Base-by-base conservation (phyloP, 208 protist species). In the Angomonas deanei region DNA sequence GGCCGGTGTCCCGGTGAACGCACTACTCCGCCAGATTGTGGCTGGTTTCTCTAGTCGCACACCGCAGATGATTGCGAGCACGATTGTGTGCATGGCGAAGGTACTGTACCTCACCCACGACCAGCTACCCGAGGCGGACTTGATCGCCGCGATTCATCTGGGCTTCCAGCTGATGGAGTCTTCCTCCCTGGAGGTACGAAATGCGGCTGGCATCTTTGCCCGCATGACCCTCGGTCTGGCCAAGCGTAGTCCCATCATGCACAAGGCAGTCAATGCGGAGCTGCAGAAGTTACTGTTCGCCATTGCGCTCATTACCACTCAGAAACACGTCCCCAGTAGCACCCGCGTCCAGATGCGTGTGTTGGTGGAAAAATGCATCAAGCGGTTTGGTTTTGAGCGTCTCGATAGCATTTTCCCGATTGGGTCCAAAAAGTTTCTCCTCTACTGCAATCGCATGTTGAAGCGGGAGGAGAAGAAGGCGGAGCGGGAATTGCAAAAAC, bases 391-490 rank as follows among this genome's bases (percentile, higher is more conserved):
- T 21, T 82, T 78, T 56, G 80, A 80, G 42, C 61, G 70, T 48
- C 71, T 94, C 42, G 85, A 94, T 42, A 80, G 77, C n/a, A 76
- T 92, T 23, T 94, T 94, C 61, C 88, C 88, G 1, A 47, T 92
- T 19, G 88, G 88, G 26, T 92, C 84, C 54, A 90, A 89, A 62
- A 90, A 90, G 39, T 94, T 94, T 58, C 74, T 94, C 17, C 80
- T 80, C 39, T 94, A 94, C 73, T 88, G 82, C 19, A 66, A 91
- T 38, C 88, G 82, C 54, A 94, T 94, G 88, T 72, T 88, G 72
- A 78, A 66, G 42, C 80, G 85, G 1, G 82, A 92, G 54, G 74
- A 92, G 75, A 87, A 88, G 68, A 92, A 92, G 72, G 76, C 72
- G 5, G 83, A 85, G 54, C 61, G 64, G 5, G 83, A 86, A 46